These are phyloP conservation scores for Fusarium zealandicum DNA, from an alignment of 2,329 filamentous ascomycete genomes.

Conservation along the genomic window DNA sequence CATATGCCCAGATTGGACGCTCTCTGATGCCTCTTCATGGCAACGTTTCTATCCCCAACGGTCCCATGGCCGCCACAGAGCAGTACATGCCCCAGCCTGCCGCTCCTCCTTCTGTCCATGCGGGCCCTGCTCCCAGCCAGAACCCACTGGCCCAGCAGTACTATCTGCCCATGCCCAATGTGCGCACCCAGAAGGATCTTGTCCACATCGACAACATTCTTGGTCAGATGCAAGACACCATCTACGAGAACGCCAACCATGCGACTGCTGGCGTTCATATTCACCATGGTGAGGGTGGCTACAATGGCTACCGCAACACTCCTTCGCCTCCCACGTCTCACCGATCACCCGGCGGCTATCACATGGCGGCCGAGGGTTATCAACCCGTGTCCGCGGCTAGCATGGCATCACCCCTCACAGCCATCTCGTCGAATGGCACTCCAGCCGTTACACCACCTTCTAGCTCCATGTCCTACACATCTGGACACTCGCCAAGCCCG, in stretches of 20 bases:
- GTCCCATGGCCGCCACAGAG: constrained; percentile 53
- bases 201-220: constrained; percentile 94
- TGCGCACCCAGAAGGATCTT: constrained; percentile 92
- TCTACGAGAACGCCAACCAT: constrained; percentile 90
- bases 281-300: constrained; percentile 72
- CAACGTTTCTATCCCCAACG: constrained; percentile 67
- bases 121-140: constrained; percentile 66
- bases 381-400: constrained; percentile 59
- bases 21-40: constrained; percentile 83
- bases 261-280: constrained; percentile 82
- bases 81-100: constrained; percentile 62
- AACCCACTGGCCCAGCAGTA: constrained; percentile 72
- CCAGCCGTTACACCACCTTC: constrained; percentile 80
- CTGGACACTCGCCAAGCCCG: constrained; percentile 76
- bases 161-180: constrained; percentile 83
- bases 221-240: constrained; percentile 93
- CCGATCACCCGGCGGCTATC: constrained; percentile 46
- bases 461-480: constrained; percentile 78
- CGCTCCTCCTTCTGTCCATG: constrained; percentile 58
- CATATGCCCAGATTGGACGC: constrained; percentile 91
- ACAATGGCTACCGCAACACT: constrained; percentile 65
- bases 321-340: constrained; percentile 58
- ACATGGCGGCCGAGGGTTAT: constrained; percentile 48
- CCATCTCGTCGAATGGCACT: constrained; percentile 70
- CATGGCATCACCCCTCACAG: constrained; percentile 67